Percentiles rank a stretch among this genome's conserved stretches.
Conservation (phyloP, 208 protist species). For the Leishmania amazonensis region DNA sequence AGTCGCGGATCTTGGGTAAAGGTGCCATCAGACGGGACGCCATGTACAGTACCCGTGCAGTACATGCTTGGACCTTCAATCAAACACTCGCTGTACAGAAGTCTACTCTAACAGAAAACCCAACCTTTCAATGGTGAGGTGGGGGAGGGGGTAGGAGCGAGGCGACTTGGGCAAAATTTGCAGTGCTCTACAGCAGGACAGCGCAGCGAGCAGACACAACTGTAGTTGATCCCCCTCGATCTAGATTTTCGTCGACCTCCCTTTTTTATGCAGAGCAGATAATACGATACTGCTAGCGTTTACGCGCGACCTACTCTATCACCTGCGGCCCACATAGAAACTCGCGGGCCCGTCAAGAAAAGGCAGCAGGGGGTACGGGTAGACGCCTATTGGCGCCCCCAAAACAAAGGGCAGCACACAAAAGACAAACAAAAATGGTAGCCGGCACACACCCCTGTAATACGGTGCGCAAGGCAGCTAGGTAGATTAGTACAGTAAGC, state of each 20-base stretch:
- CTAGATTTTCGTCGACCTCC: background rate
- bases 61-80: background rate
- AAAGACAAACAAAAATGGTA: no score
- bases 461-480: background rate
- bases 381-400: no score
- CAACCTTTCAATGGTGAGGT: background rate
- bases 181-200: background rate
- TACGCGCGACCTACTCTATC: background rate
- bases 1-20: conserved; percentile 21
- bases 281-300: background rate
- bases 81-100: background rate
- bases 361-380: background rate
- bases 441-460: no score
- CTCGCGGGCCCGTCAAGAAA: background rate
- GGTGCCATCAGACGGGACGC: conserved; percentile 18
- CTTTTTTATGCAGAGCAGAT: background rate
- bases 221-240: background rate
- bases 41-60: background rate
- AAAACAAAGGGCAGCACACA: background rate
- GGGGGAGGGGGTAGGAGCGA: background rate
- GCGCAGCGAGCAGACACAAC: background rate
- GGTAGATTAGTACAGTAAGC: background rate
- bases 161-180: background rate
- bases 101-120: background rate
- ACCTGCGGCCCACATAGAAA: background rate